Evolutionary conservation across 345 rosid genomes (phyloP), one percentile per base, ranked within the genome.

Genomic region (Zanthoxylum bungeanum): DNA sequence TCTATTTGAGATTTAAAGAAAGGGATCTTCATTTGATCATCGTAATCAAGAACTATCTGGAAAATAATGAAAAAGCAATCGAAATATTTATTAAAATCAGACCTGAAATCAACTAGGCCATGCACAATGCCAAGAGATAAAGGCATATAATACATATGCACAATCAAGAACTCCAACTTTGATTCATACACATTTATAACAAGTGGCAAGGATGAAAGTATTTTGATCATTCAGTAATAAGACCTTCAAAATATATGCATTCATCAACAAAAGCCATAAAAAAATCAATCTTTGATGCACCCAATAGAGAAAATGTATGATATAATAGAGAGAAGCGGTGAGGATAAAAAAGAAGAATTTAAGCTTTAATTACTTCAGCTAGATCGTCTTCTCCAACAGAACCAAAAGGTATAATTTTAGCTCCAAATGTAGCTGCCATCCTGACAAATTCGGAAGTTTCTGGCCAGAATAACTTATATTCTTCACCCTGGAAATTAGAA

Each of bases 301-400:
- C 49, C 0, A 44, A 44, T 44, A 44, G 49, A 44, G 0, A 14
- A 44, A 44, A 0, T 14, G 19, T 4, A 25, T 10, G 24, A 25
- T 11, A 5, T 17, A 53, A 53, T 1, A 36, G 31, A 34, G 47
- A 22, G 53, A 42, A 64, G 51, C 1, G 47, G 40, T 9, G 5
- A 30, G 33, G 27, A 17, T 9, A 46, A 10, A 17, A 47, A 25
- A 14, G 9, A 24, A 42, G 5, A 24, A 36, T 53, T 42, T 1
- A 28, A 14, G 60, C 66, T 47, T n/a, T 28, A 53, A 85, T 81
- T 83, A 90, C 97, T 79, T 80, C 68, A n/a, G 65, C 61, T 30
- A 89, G 16, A 80, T 92, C 97, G 73, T 92, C 97, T 79, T 89
- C 97, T 76, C 97, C 96, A 51, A 92, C 85, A 3, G 80, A 76